Percentiles rank a stretch among this genome's conserved stretches.
Conservation (phyloP, 2,329 filamentous ascomycete genomes). For the Ophiostoma ulmi region DNA sequence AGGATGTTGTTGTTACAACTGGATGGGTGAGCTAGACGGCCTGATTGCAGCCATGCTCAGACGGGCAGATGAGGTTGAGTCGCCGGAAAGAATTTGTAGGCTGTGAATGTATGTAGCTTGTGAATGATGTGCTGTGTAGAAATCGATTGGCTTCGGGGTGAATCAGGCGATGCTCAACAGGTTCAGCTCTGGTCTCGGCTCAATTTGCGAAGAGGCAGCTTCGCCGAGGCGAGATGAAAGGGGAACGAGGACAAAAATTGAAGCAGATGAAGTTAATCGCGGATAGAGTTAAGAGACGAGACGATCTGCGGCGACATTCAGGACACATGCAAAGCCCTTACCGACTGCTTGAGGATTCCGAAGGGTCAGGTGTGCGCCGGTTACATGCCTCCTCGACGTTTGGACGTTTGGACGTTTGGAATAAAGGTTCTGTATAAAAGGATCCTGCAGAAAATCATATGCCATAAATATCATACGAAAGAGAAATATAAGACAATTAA, state of each 20-base stretch:
- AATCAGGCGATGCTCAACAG: neutral
- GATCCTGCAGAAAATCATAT: neutral
- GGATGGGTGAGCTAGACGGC: neutral
- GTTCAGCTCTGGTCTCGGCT: neutral
- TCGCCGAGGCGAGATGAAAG: neutral
- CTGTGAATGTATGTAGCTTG: neutral
- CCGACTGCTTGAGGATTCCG: conserved; percentile 15
- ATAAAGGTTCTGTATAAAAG: conserved; percentile 3
- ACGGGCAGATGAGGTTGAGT: neutral
- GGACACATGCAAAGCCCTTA: neutral
- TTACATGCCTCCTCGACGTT: conserved; percentile 21
- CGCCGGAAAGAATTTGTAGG: neutral
- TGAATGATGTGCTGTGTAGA: neutral
- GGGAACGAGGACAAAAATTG: neutral
- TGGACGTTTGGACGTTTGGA: conserved; percentile 21
- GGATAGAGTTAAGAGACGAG: conserved; percentile 10
- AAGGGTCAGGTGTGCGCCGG: conserved; percentile 12
- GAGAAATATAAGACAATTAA: neutral
- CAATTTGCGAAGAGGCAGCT: neutral
- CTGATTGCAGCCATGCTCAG: neutral
- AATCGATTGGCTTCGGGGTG: neutral
- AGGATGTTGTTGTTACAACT: neutral
- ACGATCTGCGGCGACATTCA: neutral
- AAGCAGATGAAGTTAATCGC: neutral
- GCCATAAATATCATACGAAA: neutral